Base-by-base conservation (phyloP, 371 early-diverging fungal species). In the Haplosporangium sp. region DNA sequence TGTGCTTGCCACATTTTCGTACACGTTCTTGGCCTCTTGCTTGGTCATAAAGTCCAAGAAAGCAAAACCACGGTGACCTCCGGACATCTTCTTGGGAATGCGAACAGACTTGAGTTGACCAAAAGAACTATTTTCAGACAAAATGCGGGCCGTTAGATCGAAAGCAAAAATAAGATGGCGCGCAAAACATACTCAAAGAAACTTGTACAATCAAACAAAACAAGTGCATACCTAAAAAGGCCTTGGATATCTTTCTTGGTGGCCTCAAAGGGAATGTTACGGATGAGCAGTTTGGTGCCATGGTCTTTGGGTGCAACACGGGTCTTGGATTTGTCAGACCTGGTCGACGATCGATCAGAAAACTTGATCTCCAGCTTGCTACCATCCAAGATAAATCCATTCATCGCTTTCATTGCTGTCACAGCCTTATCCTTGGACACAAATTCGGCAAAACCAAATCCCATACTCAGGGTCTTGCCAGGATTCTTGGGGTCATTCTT, bases 261-360 rank as follows among this genome's bases (percentile, higher is more conserved):
- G 11, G 99, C 99, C 86, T 99, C 98, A 83, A 99, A 99, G 48
- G 99, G 98, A 57, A 99, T 89, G 86, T 99, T 99, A 66, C 97
- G 96, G 36, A 99, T 91, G 29, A 99, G 85, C 59, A 99, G 82
- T 82, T 99, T 99, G 52, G 94, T 94, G 51, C 86, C 82, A 58
- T 83, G 90, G 54, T 84, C 87, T 73, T 87, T 85, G 70, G 74
- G 69, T 10, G 74, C 67, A 41, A 66, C 63, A n/a, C 67, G 55
- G 54, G 45, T 37, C 42, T 77, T 71, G 37, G 82, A 83, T 40
- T 83, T 86, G 23, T 83, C 80, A 64, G 76, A 63, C 42, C 64
- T 76, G 10, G 83, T 50, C 1, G 85, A 67, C 13, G 74, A 81
- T 36, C 85, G 88, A 62, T 93, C 89, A 29, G 96, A 96, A 68